phyloP scores from a whole-genome alignment of 202 grass and related monocot species.

The Schoenoplectus triqueter region DNA sequence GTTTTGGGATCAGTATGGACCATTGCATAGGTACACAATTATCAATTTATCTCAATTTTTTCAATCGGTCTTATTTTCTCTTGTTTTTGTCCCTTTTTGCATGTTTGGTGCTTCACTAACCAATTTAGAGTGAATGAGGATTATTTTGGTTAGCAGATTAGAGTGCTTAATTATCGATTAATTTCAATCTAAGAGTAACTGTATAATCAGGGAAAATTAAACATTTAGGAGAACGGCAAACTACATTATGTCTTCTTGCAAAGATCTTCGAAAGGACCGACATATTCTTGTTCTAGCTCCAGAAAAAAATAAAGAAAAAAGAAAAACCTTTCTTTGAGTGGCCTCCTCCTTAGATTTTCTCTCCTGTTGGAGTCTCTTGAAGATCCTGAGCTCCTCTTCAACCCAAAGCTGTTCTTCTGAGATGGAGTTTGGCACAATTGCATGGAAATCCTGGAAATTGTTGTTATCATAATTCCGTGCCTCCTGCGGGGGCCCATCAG shows the following conservation, averaged over 20 bases:
- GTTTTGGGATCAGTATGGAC: not conserved
- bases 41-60: slow-evolving; percentile 7
- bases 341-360: slow-evolving; percentile 70
- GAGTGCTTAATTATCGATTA: no score
- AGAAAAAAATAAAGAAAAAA: not conserved
- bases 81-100: not conserved
- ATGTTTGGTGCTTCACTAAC: not conserved
- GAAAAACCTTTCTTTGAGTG: slow-evolving; percentile 53
- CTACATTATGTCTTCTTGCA: not conserved
- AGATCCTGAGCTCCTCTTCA: slow-evolving; percentile 79
- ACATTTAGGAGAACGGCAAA: not conserved
- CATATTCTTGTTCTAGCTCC: not conserved
- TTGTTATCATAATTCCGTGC: slow-evolving; percentile 93
- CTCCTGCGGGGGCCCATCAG: slow-evolving; percentile 69
- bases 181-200: not conserved
- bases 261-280: not conserved
- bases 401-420: slow-evolving; percentile 66
- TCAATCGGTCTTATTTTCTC: not conserved
- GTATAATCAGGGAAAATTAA: not conserved
- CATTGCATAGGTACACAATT: not conserved
- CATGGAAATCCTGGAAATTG: slow-evolving; percentile 74
- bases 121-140: not conserved
- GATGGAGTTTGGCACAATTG: slow-evolving; percentile 61
- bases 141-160: not conserved
- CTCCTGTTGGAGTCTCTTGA: slow-evolving; percentile 66